Conservation (phyloP, 495 filamentous ascomycete species). For the Aspergillus indologenus region DNA sequence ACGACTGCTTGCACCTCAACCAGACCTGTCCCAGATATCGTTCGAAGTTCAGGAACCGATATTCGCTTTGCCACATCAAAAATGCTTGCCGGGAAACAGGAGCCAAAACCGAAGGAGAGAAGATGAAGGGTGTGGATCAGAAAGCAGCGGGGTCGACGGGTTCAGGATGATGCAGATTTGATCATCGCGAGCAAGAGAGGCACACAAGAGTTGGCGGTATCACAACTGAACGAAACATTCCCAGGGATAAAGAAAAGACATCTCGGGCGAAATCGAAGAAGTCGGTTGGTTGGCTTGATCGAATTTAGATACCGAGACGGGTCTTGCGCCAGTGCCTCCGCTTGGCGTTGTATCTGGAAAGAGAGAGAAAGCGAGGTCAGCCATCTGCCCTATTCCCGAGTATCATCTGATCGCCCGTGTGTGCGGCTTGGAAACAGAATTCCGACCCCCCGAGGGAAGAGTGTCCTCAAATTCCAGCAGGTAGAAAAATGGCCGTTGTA, state of each 20-base stretch:
- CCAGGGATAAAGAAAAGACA: constrained; percentile 14
- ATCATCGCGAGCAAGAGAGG: constrained; percentile 17
- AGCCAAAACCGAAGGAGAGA: constrained; percentile 3
- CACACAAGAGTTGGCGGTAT: constrained; percentile 20
- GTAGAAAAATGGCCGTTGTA: background rate
- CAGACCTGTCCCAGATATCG: background rate
- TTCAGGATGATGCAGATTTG: constrained; percentile 18
- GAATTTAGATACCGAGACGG: constrained; percentile 87
- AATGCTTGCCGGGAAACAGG: background rate
- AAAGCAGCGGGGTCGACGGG: constrained; percentile 11
- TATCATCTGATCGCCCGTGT: background rate
- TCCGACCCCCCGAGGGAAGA: background rate
- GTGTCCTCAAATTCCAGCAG: background rate
- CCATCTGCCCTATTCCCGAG: constrained; percentile 8
- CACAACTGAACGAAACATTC: constrained; percentile 25
- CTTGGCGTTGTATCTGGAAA: constrained; percentile 95
- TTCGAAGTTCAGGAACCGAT: background rate
- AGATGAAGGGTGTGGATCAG: background rate
- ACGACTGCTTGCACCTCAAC: constrained; percentile 1
- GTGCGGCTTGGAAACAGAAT: background rate
- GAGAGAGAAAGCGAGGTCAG: constrained; percentile 17
- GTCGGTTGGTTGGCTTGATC: constrained; percentile 1
- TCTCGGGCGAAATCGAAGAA: constrained; percentile 21
- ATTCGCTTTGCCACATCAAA: background rate
- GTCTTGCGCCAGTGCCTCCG: constrained; percentile 99